Conservation (phyloP, 257 asterid species). For the Scutellaria barbata region DNA sequence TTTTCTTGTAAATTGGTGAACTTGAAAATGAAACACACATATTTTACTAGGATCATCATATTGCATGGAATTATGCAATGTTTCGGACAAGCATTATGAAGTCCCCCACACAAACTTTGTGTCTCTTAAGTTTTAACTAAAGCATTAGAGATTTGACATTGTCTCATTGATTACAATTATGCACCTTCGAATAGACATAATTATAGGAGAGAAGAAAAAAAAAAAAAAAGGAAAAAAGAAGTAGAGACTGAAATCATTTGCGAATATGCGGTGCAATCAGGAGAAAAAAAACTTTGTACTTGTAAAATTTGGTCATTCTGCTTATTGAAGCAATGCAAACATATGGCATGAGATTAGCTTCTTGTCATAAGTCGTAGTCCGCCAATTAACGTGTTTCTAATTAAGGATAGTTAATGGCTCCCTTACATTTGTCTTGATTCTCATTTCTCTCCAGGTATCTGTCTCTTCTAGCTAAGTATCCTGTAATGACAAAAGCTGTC, state of each 20-base stretch:
- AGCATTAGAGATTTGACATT: background rate
- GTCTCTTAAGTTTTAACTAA: background rate
- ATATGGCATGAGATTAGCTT: background rate
- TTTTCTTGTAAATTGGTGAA: background rate
- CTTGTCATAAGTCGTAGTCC: background rate
- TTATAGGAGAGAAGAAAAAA: background rate
- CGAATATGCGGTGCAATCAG: background rate
- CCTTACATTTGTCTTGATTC: slow-evolving; percentile 1
- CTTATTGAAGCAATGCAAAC: too few species aligned
- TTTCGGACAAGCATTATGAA: background rate
- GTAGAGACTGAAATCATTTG: background rate
- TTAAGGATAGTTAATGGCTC: background rate
- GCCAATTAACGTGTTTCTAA: background rate
- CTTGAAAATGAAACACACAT: background rate
- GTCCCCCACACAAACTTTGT: background rate
- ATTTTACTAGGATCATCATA: background rate
- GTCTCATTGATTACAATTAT: background rate
- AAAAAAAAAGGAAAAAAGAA: too few species aligned
- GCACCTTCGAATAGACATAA: slow-evolving; percentile 10
- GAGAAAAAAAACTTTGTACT: background rate
- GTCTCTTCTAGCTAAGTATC: slow-evolving; percentile 74
- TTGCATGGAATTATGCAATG: background rate
- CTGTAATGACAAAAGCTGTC: slow-evolving; percentile 73
- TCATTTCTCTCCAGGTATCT: slow-evolving; percentile 59
- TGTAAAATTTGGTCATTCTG: background rate